Evolutionary conservation across 1,284 basidiomycete genomes (phyloP).

Genomic region (Pseudozyma tsukubaensis): DNA sequence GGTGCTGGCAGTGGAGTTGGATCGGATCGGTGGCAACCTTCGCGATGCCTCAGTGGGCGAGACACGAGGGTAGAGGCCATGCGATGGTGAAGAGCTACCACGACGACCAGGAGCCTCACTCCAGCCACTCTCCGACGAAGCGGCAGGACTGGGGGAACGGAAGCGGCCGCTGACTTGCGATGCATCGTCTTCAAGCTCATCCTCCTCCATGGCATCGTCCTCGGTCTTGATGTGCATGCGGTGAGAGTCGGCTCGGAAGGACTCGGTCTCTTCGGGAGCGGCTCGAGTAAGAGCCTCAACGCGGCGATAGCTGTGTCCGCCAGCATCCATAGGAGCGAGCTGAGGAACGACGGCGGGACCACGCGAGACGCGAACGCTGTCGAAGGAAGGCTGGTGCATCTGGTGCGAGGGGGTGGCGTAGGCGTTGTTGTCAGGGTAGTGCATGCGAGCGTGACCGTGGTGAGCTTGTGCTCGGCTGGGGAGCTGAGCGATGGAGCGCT

Average conservation of each 20-base stretch:
- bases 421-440: slow-evolving; percentile 25
- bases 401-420: slow-evolving; percentile 24
- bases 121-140: slow-evolving; percentile 35
- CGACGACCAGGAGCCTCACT: slow-evolving; percentile 24
- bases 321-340: slow-evolving; percentile 54
- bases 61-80: slow-evolving; percentile 50
- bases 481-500: slow-evolving; percentile 54
- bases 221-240: slow-evolving; percentile 26
- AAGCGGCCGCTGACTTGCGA: slow-evolving; percentile 21
- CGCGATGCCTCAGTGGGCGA: slow-evolving; percentile 33
- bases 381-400: slow-evolving; percentile 47
- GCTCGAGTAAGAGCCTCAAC: slow-evolving; percentile 65
- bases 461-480: slow-evolving; percentile 31
- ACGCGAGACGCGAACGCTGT: slow-evolving; percentile 47
- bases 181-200: slow-evolving; percentile 24
- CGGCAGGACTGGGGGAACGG: slow-evolving; percentile 41
- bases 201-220: slow-evolving; percentile 52
- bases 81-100: slow-evolving; percentile 38
- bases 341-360: slow-evolving; percentile 56
- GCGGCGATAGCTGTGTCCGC: slow-evolving; percentile 54
- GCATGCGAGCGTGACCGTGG: slow-evolving; percentile 14
- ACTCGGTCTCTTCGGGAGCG: slow-evolving; percentile 41
- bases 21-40: slow-evolving; percentile 35
- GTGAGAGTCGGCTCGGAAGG: slow-evolving; percentile 4
- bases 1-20: slow-evolving; percentile 31